Evolutionary conservation across 495 filamentous ascomycete species (phyloP), one percentile per base, ranked within the genome.

Genomic region (Neurospora sp.): DNA sequence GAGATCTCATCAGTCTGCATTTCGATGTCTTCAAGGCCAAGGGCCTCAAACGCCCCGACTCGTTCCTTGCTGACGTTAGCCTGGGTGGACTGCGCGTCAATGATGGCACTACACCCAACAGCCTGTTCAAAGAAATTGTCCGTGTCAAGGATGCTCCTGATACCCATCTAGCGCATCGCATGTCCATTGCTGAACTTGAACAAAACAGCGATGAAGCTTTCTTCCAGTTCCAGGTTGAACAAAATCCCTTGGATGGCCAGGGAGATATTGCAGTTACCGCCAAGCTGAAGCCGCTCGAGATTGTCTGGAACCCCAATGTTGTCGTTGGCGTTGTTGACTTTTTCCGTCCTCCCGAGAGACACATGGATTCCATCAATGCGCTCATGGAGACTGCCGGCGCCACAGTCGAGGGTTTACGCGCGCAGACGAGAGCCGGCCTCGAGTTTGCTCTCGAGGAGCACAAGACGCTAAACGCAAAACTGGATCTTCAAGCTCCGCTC

Each of bases 301-400:
- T 99, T 70, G 92, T 98, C 61, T 98, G 97, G 83, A 99, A 99
- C 78, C 96, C 96, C 18, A 91, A 89, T 73, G 97, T 98, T 75
- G 83, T 98, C 3, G 89, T 97, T 31, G 94, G 94, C 66, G 89
- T 98, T 39, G 92, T 90, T 70, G 92, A 92, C 72, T 99, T 99
- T 84, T 98, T 99, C 85, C 91, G 94, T 71, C 96, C 96, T 5
- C 96, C 96, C 1, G 93, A 97, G 80, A 87, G 93, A 72, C 96
- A 99, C 79, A 97, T 98, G 96, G 96, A 99, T 80, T 98, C 95
- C 27, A 97, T 99, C 76, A 91, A 90, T 9, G 96, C 95, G 35
- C 85, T 99, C 68, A 89, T 99, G 87, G 96, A 99, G 78, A 93
- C 92, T 22, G 96, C 96, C 31, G 94, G 96, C 20, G 94, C 94